phyloP scores from a whole-genome alignment of 2,329 filamentous ascomycete species.

The Pseudopyrenochaeta lycopersici region DNA sequence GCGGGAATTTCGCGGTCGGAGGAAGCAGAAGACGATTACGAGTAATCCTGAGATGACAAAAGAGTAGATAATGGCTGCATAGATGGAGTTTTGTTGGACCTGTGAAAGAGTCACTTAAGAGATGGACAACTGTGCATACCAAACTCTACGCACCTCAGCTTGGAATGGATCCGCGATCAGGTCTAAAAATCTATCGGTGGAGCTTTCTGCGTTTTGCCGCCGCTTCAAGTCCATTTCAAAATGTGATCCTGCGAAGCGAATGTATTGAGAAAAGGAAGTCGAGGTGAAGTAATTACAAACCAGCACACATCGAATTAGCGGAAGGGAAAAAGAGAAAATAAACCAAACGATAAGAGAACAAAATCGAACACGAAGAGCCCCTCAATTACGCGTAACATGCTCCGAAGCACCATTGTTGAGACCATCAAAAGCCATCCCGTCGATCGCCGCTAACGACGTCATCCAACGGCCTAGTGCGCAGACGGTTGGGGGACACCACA shows the following conservation, averaged over 20 bases:
- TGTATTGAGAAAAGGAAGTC: neutral
- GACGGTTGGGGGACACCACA: neutral
- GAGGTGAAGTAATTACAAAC: constrained; percentile 1
- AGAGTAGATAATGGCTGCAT: constrained; percentile 82
- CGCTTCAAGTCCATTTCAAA: constrained; percentile 18
- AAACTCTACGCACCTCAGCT: constrained; percentile 31
- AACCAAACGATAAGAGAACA: constrained; percentile 2
- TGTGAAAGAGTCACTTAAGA: constrained; percentile 35
- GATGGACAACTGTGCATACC: neutral
- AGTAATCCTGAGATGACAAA: constrained; percentile 77
- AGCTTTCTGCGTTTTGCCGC: constrained; percentile 20
- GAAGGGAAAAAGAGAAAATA: neutral
- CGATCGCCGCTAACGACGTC: constrained; percentile 22
- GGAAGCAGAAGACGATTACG: constrained; percentile 82
- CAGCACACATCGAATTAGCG: neutral
- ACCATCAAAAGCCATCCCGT: constrained; percentile 5
- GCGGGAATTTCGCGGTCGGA: constrained; percentile 87
- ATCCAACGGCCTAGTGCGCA: constrained; percentile 1
- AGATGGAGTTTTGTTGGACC: constrained; percentile 72
- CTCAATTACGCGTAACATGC: constrained; percentile 14
- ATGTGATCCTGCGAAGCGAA: neutral
- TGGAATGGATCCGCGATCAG: constrained; percentile 53
- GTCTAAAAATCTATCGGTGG: constrained; percentile 48
- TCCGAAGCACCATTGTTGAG: constrained; percentile 20
- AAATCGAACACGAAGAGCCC: neutral